Conservation (phyloP, 208 protist species). For the Histomonas meleagridis region DNA sequence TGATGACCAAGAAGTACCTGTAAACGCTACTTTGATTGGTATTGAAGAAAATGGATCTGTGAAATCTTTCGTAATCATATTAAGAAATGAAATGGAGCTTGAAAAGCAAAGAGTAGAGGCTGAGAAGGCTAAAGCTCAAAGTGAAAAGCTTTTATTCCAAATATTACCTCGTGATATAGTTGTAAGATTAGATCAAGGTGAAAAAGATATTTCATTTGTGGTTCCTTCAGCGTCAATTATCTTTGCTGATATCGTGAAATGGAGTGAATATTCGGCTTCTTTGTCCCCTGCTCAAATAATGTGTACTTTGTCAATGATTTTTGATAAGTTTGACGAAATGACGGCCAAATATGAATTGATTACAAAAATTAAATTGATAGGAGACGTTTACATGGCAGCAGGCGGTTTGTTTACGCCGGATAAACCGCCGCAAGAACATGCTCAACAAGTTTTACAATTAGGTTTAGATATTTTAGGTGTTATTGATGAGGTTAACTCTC, state of each 20-base stretch:
- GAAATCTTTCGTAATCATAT: neutral
- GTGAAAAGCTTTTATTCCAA: neutral
- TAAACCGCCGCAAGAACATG: neutral
- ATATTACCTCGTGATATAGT: neutral
- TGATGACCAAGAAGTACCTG: neutral
- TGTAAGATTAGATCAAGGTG: neutral
- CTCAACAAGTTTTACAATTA: neutral
- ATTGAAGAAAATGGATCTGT: neutral
- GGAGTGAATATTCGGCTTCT: neutral
- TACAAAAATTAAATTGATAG: slow-evolving; percentile 24
- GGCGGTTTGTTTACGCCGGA: neutral
- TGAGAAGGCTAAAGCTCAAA: slow-evolving; percentile 5
- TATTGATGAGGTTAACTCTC: neutral
- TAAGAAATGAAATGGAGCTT: neutral
- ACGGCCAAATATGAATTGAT: neutral
- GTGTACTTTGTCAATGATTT: neutral
- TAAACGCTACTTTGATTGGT: neutral
- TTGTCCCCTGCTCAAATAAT: neutral
- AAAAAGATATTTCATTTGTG: slow-evolving; percentile 21
- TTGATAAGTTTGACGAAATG: neutral
- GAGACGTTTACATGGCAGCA: too few species aligned
- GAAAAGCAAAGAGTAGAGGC: neutral
- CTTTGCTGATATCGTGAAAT: neutral
- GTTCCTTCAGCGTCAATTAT: neutral
- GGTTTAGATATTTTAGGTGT: neutral